A percentile compares a stretch with the other conserved stretches of the same genome.
phyloP scores from a whole-genome alignment of 1,284 basidiomycete genomes.

The Fomitopsis pinicola region DNA sequence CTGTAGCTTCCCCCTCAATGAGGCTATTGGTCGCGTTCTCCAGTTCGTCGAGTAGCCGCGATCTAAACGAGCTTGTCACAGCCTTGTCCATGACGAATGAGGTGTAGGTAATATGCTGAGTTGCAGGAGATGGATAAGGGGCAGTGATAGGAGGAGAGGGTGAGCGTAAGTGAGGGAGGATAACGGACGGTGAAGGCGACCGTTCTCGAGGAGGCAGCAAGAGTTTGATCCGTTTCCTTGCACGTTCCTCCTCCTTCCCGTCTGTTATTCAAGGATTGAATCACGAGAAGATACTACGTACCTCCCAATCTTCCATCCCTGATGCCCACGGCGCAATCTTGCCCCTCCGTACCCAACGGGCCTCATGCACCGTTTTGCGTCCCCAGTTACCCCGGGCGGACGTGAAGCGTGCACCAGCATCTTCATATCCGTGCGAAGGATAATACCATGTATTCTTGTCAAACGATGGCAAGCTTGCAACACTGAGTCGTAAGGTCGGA shows the following conservation, averaged over 20 bases:
- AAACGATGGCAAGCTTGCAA: constrained; percentile 44
- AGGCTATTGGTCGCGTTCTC: constrained; percentile 74
- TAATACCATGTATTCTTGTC: constrained; percentile 78
- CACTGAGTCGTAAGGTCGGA: constrained; percentile 11
- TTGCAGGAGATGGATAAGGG: constrained; percentile 63
- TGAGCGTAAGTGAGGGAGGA: constrained; percentile 41
- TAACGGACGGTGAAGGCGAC: constrained; percentile 34
- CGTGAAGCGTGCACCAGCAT: constrained; percentile 46
- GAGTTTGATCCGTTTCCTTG: constrained; percentile 69
- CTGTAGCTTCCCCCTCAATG: constrained; percentile 70
- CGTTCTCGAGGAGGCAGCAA: constrained; percentile 43
- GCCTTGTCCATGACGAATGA: constrained; percentile 81
- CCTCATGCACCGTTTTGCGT: constrained; percentile 60
- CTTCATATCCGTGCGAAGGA: constrained; percentile 59
- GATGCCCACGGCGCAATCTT: constrained; percentile 79
- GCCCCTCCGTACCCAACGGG: constrained; percentile 71
- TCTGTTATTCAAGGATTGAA: not conserved
- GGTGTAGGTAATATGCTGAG: constrained; percentile 68
- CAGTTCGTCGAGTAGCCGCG: constrained; percentile 68
- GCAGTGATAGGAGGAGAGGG: constrained; percentile 44
- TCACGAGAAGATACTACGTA: constrained; percentile 28
- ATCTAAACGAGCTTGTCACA: constrained; percentile 78
- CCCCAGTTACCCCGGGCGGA: constrained; percentile 73
- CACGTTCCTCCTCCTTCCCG: constrained; percentile 68
- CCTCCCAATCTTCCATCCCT: constrained; percentile 78